Conservation (phyloP, 306 rosid genomes). For the Acacia confusa region DNA sequence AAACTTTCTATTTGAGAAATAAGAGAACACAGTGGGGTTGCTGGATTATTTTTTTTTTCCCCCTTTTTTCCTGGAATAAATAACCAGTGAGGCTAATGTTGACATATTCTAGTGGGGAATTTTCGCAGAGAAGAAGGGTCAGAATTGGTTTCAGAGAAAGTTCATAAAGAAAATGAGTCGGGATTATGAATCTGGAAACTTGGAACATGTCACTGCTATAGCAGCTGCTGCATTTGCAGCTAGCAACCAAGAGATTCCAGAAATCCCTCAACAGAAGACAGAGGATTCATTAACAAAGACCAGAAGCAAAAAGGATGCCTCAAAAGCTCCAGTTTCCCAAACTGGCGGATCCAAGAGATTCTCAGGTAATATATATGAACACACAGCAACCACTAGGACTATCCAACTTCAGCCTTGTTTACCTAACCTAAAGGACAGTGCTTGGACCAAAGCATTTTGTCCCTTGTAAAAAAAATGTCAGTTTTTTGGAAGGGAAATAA, state of each 20-base stretch:
- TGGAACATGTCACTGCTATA: slow-evolving; percentile 60
- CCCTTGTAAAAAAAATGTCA: not conserved
- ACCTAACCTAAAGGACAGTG: not conserved
- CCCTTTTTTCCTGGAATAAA: not conserved
- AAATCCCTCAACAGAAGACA: slow-evolving; percentile 4
- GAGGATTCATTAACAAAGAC: slow-evolving; percentile 26
- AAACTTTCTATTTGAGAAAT: not conserved
- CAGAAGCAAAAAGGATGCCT: slow-evolving; percentile 47
- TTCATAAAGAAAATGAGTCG: slow-evolving; percentile 42
- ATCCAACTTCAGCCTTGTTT: not conserved
- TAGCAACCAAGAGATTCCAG: slow-evolving; percentile 38
- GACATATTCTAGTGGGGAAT: slow-evolving; percentile 16
- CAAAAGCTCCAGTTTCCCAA: slow-evolving; percentile 32
- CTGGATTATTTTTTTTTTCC: not conserved
- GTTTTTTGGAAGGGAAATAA: not conserved
- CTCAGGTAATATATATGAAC: slow-evolving; percentile 47
- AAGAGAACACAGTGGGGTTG: not conserved
- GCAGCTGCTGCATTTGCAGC: slow-evolving; percentile 79
- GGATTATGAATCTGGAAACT: slow-evolving; percentile 46
- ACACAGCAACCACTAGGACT: not conserved
- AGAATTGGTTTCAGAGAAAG: slow-evolving; percentile 63
- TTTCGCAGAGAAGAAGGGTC: slow-evolving; percentile 53
- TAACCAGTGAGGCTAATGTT: not conserved
- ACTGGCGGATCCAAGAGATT: slow-evolving; percentile 46
- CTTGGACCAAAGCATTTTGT: not conserved